These are phyloP conservation scores for Platismatia glauca DNA, from an alignment of 495 filamentous ascomycete species.

Conservation along the genomic window DNA sequence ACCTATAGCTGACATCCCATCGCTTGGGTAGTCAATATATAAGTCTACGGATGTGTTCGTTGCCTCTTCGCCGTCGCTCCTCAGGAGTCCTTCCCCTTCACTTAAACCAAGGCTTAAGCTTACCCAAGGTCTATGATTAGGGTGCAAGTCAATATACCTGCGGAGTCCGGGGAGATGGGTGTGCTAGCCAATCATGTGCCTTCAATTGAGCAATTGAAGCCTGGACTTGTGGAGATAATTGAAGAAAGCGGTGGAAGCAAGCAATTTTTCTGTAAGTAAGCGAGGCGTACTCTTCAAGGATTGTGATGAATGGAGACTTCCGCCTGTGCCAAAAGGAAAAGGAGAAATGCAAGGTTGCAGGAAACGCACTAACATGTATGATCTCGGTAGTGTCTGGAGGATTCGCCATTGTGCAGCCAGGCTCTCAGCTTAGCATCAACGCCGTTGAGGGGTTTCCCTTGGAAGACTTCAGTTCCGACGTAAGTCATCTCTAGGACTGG, in stretches of 20 bases:
- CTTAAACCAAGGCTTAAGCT: not conserved
- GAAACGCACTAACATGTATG: conserved; percentile 9
- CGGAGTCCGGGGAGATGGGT: conserved; percentile 98
- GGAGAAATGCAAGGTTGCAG: not conserved
- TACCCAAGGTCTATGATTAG: conserved; percentile 35
- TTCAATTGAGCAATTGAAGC: conserved; percentile 97
- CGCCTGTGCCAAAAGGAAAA: not conserved
- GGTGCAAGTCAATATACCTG: conserved; percentile 97
- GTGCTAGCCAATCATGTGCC: conserved; percentile 98
- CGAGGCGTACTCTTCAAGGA: not conserved
- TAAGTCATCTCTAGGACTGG: conserved; percentile 27
- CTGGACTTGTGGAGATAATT: conserved; percentile 87
- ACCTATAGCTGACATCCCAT: conserved; percentile 20
- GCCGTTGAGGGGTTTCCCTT: conserved; percentile 89
- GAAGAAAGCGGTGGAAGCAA: conserved; percentile 90
- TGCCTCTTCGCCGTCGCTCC: conserved; percentile 8
- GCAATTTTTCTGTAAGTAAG: conserved; percentile 89
- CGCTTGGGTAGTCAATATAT: conserved; percentile 53
- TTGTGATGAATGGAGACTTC: not conserved
- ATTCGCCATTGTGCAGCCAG: conserved; percentile 93
- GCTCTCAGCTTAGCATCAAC: conserved; percentile 93
- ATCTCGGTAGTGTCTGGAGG: conserved; percentile 72
- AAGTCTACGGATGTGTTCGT: conserved; percentile 68
- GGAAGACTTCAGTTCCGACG: conserved; percentile 90
- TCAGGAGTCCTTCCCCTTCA: not conserved